Evolutionary conservation across 768 basidiomycete genomes (phyloP), one percentile per base, ranked within the genome.

Genomic region (Galerina marginata): DNA sequence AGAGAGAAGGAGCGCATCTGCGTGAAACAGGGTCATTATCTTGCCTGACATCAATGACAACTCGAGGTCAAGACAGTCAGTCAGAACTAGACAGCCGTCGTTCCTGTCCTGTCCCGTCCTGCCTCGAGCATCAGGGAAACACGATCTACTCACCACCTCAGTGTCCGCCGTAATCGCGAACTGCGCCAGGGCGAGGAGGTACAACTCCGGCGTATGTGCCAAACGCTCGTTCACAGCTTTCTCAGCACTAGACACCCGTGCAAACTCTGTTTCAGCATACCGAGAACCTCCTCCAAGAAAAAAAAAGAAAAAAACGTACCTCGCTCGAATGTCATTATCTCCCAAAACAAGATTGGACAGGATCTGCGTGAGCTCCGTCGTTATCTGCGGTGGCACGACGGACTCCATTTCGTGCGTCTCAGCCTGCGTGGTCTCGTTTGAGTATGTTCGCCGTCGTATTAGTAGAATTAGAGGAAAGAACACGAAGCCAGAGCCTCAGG

Each of bases 1-100:
- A 93, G 79, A 2, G 92, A 91, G 74, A 93, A 93, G 0, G 90
- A 90, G 29, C 91, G 87, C 92, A 93, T 93, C 91, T 92, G 55
- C 25, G 42, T 6, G 12, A 36, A 62, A 12, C 38, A 39, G 9
- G 5, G 40, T 51, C 37, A 51, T 36, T 12, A 36, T 29, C 16
- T 36, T 11, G 25, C 37, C 50, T 7, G 9, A 2, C 15, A 23
- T 23, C 16, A n/a, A 20, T 46, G 15, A 38, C 16, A 5, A 20
- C 2, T 52, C 50, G 51, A 37, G 54, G 26, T 9, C 46, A 23
- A 33, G 49, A 33, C 29, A 33, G 29, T 0, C 29, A 33, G 29
- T 4, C 29, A 33, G 29, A 20, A 33, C n/a, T 7, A 33, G 29
- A 33, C 29, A 33, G 29, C 29, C 29, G 29, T 33, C 29, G 29